phyloP scores from a whole-genome alignment of 75 land plant species.

The Sequoiadendron giganteum region DNA sequence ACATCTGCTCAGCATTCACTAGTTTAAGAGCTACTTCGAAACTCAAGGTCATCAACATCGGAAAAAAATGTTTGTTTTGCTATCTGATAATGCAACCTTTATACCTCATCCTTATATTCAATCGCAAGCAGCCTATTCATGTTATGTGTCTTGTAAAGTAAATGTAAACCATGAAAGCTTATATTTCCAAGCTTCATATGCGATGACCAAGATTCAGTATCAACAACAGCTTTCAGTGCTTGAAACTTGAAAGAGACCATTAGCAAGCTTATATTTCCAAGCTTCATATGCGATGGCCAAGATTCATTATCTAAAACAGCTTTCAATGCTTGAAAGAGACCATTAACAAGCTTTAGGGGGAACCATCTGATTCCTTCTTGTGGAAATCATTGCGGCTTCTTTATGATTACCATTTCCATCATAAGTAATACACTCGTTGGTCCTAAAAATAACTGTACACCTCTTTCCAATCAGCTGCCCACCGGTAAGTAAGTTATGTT shows the following conservation, averaged over 20 bases:
- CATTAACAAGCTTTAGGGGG: neutral
- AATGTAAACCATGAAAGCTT: slow-evolving; percentile 9
- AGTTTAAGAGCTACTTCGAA: neutral
- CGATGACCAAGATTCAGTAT: neutral
- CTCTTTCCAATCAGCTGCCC: slow-evolving; percentile 4
- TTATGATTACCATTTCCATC: neutral
- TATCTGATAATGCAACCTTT: slow-evolving; percentile 10
- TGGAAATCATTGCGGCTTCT: neutral
- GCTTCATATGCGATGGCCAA: neutral
- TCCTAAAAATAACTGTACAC: neutral
- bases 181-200: slow-evolving; percentile 6
- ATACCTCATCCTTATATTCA: neutral
- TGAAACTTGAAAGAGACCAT: neutral
- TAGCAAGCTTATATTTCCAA: slow-evolving; percentile 10
- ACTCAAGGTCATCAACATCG: slow-evolving; percentile 8
- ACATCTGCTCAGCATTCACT: slow-evolving; percentile 14
- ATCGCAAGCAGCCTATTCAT: slow-evolving; percentile 6
- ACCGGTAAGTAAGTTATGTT: slow-evolving; percentile 14
- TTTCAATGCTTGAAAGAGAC: neutral
- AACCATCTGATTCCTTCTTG: neutral
- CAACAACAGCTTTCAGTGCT: neutral
- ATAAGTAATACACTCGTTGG: slow-evolving; percentile 1
- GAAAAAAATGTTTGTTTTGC: neutral
- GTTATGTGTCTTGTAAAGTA: slow-evolving; percentile 11
- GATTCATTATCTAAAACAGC: neutral